Evolutionary conservation across 1,284 basidiomycete genomes (phyloP), one percentile per base, ranked within the genome.

Genomic region (Heterobasidion parviporum): DNA sequence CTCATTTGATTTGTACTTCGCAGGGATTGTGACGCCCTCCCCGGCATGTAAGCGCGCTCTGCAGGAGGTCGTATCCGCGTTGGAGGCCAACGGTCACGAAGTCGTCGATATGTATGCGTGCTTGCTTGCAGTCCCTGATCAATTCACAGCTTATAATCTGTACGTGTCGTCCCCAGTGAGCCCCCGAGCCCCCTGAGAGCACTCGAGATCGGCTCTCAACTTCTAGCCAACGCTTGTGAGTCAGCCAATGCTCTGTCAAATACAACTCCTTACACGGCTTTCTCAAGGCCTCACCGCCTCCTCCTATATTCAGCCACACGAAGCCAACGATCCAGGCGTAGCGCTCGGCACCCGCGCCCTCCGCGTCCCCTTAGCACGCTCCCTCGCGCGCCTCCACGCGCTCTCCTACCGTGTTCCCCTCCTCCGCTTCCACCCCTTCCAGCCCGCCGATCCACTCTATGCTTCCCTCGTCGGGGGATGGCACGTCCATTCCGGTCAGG

Each of bases 31-130:
- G 20, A 63, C 74, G 53, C 77, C 82, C 0, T 80, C 81, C 8
- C 85, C 86, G 0, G 82, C 85, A 2, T 80, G 76, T 60, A 66
- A 68, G 35, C 72, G 87, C 45, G 85, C 83, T 0, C 72, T 89
- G 6, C 54, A 68, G n/a, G 73, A 74, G 54, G 74, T 78, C 10
- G 75, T 80, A 2, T 70, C 74, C 3, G 75, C 75, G 0, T 68
- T 88, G 14, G 56, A 66, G 38, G 62, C 70, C 53, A 68, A 70
- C 16, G 83, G 81, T 2, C 79, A 86, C 61, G 74, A 80, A 49
- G 75, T 81, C 20, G 68, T 81, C 20, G 65, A 72, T 44, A 78
- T 82, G 74, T 75, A 60, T 33, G 73, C 62, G n/a, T 50, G 20
- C 58, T 52, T 50, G 20, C 47, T 4, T 8, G 4, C 12, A 16